Percentiles rank a stretch among this genome's conserved stretches.
Evolutionary conservation across 2,329 filamentous ascomycete species (phyloP).

Genomic region (Monosporascus sp.): DNA sequence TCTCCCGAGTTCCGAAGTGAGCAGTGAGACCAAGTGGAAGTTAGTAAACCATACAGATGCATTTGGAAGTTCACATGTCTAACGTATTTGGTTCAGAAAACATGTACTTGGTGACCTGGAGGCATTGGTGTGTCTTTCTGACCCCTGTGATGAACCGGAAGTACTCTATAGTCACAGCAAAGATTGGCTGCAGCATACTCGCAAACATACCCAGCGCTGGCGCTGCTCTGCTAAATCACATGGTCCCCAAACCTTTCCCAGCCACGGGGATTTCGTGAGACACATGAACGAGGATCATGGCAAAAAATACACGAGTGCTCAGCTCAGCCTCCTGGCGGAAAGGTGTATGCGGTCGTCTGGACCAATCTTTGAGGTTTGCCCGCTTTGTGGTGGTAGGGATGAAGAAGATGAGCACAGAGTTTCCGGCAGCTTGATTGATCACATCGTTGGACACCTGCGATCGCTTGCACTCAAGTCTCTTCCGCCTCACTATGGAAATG

Average conservation of each 20-base stretch:
- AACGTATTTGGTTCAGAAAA: no score
- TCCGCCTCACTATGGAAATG: background rate
- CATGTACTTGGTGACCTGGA: background rate
- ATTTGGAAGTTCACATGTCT: no score
- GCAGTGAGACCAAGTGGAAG: constrained; percentile 2
- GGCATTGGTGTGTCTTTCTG: constrained; percentile 3
- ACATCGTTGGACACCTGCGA: constrained; percentile 4
- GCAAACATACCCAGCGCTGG: constrained; percentile 3
- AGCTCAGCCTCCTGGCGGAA: background rate
- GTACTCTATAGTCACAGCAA: constrained; percentile 2
- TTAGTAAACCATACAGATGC: background rate
- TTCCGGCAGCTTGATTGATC: background rate
- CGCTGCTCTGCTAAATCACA: background rate
- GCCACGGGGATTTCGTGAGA: no score
- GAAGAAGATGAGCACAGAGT: background rate
- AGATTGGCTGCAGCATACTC: constrained; percentile 3
- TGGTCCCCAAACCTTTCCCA: no score
- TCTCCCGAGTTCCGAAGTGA: constrained; percentile 1
- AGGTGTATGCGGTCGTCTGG: background rate
- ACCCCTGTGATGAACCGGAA: constrained; percentile 1
- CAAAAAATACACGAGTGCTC: background rate
- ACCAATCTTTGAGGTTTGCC: constrained; percentile 1
- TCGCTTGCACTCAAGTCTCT: constrained; percentile 7
- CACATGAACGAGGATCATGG: no score
- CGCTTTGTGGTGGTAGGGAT: background rate